A percentile compares a stretch with the other conserved stretches of the same genome.
Evolutionary conservation across 306 rosid species (phyloP).

Genomic region (Ammopiptanthus mongolicus): DNA sequence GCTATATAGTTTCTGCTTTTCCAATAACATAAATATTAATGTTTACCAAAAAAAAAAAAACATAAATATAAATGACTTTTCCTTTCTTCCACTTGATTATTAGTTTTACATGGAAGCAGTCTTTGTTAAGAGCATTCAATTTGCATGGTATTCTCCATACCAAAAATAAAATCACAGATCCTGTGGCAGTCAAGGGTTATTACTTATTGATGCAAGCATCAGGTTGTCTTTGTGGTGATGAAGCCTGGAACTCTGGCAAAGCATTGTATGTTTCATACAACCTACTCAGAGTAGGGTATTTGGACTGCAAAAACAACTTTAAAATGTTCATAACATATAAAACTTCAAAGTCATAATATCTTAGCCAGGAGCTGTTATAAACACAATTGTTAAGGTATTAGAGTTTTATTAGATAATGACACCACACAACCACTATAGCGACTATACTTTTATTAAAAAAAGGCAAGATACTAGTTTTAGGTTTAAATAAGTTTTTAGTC

Average conservation of each 20-base stretch:
- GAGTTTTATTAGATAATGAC: not conserved
- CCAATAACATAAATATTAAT: not conserved
- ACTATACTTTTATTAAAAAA: not conserved
- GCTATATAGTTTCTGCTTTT: no score
- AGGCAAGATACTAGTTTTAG: no score
- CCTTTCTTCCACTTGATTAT: not conserved
- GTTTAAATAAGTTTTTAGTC: no score
- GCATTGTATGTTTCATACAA: slow-evolving; percentile 38
- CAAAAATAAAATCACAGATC: not conserved
- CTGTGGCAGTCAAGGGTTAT: not conserved
- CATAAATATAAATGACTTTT: not conserved
- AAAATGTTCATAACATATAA: not conserved
- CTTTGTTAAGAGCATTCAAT: not conserved
- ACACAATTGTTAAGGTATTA: not conserved
- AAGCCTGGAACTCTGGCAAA: slow-evolving; percentile 38
- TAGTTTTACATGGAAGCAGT: not conserved
- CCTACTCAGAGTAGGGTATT: slow-evolving; percentile 36
- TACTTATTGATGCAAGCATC: slow-evolving; percentile 25
- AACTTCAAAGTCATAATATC: not conserved
- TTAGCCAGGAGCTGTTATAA: not conserved
- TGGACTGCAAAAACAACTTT: slow-evolving; percentile 32
- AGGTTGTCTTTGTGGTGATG: slow-evolving; percentile 42
- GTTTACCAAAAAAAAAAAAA: no score
- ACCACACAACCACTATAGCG: not conserved
- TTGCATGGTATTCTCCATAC: not conserved